Percentiles rank a stretch among this genome's conserved stretches.
Conservation (phyloP, 176 grass and related monocot species). For the Oryza meyeriana region DNA sequence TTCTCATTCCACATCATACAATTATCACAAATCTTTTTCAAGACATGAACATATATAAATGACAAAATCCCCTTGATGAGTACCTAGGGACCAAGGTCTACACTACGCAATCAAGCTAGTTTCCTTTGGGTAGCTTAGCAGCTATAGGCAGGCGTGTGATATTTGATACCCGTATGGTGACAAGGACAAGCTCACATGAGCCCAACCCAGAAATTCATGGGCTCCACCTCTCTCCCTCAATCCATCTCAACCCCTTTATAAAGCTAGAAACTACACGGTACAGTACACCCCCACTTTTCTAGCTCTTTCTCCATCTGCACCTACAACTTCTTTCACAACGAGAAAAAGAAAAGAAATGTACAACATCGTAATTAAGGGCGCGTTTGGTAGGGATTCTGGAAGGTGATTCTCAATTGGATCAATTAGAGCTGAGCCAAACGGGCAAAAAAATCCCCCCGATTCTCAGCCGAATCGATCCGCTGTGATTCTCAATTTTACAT, state of each 20-base stretch:
- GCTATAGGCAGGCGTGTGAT: constrained; percentile 40
- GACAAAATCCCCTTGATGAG: constrained; percentile 26
- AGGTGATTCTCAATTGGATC: too few relatives aligned
- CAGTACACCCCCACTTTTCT: constrained; percentile 30
- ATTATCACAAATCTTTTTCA: neutral
- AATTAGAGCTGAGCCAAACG: too few relatives aligned
- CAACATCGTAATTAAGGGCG: neutral
- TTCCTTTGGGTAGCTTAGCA: constrained; percentile 8
- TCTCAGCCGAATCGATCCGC: too few relatives aligned
- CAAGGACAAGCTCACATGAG: constrained; percentile 78
- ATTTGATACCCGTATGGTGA: constrained; percentile 49
- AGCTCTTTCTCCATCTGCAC: neutral
- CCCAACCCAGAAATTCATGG: constrained; percentile 34
- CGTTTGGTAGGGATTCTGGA: too few relatives aligned
- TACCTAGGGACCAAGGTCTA: constrained; percentile 18
- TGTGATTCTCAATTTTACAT: too few relatives aligned
- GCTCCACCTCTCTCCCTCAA: neutral
- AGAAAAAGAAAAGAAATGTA: neutral
- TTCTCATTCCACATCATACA: constrained; percentile 15
- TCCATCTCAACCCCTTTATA: constrained; percentile 41
- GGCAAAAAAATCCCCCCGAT: too few relatives aligned
- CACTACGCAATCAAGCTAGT: neutral
- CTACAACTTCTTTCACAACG: neutral
- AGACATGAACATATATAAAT: neutral
- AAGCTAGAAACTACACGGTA: constrained; percentile 40